phyloP scores from a whole-genome alignment of 768 basidiomycete species.

The Crassisporium funariophilum region DNA sequence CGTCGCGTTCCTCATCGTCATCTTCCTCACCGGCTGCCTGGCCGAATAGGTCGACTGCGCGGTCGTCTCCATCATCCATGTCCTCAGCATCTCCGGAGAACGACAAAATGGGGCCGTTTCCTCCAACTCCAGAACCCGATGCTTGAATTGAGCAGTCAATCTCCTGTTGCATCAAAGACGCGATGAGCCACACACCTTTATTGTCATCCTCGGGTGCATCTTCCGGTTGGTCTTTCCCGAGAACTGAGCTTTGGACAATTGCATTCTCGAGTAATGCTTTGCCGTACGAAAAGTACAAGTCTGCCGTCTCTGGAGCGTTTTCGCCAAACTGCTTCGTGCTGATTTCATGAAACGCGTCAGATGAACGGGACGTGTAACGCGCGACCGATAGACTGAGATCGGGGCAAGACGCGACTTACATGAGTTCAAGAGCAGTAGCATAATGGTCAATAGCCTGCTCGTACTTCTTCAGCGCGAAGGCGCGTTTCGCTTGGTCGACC shows the following conservation, averaged over 20 bases:
- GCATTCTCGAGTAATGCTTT: slow-evolving; percentile 93
- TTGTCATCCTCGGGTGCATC: slow-evolving; percentile 47
- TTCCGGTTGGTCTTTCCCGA: slow-evolving; percentile 83
- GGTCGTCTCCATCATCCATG: slow-evolving; percentile 48
- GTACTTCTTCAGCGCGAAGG: slow-evolving; percentile 84
- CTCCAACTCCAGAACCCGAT: slow-evolving; percentile 35
- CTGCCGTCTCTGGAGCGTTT: slow-evolving; percentile 80
- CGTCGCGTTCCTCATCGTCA: slow-evolving; percentile 53
- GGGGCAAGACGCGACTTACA: slow-evolving; percentile 56
- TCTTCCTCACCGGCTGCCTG: slow-evolving; percentile 50
- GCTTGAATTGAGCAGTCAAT: slow-evolving; percentile 17
- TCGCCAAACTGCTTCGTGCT: slow-evolving; percentile 81
- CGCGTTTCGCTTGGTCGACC: slow-evolving; percentile 83
- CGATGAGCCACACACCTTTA: slow-evolving; percentile 25
- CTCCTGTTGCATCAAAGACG: slow-evolving; percentile 1
- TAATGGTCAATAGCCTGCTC: slow-evolving; percentile 86
- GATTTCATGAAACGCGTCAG: slow-evolving; percentile 18
- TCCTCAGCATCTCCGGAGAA: slow-evolving; percentile 84
- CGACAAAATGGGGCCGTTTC: slow-evolving; percentile 64
- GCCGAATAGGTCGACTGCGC: slow-evolving; percentile 65
- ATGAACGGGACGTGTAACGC: slow-evolving; percentile 5
- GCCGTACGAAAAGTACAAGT: slow-evolving; percentile 89
- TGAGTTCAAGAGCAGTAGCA: slow-evolving; percentile 78
- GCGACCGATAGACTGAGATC: slow-evolving; percentile 7
- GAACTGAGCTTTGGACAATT: slow-evolving; percentile 80